Conservation (phyloP, 305 asterid genomes). For the Salvia sclarea region DNA sequence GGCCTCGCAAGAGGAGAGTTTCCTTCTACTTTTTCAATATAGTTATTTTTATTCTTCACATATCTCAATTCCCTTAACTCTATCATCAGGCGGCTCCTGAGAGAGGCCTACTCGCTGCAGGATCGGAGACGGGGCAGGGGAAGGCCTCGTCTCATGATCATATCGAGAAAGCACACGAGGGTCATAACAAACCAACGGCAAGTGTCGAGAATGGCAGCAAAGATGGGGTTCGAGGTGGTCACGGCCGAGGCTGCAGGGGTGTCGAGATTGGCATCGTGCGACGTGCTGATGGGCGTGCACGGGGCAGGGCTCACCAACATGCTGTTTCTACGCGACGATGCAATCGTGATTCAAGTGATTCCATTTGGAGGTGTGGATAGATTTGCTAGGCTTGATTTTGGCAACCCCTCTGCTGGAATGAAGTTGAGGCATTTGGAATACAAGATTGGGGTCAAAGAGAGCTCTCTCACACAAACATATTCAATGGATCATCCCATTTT, state of each 20-base stretch:
- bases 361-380: slow-evolving; percentile 60
- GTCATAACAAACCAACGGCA: slow-evolving; percentile 38
- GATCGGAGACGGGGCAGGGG: slow-evolving; percentile 36
- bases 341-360: slow-evolving; percentile 52
- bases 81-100: slow-evolving; percentile 47
- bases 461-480: slow-evolving; percentile 46
- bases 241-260: slow-evolving; percentile 25
- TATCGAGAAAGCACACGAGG: slow-evolving; percentile 50
- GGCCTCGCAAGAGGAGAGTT: too few relatives aligned
- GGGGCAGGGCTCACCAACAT: slow-evolving; percentile 77
- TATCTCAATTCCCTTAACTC: too few relatives aligned
- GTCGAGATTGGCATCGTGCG: slow-evolving; percentile 56
- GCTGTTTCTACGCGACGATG: slow-evolving; percentile 61
- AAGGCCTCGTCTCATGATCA: slow-evolving; percentile 55
- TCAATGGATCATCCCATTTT: slow-evolving; percentile 46
- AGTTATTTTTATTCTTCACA: too few relatives aligned
- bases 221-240: slow-evolving; percentile 54
- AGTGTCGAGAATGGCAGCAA: slow-evolving; percentile 36
- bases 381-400: slow-evolving; percentile 54
- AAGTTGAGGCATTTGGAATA: slow-evolving; percentile 54
- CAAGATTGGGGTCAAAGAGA: slow-evolving; percentile 45
- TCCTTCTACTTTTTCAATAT: too few relatives aligned
- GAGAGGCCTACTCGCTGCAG: slow-evolving; percentile 47
- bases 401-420: slow-evolving; percentile 56
- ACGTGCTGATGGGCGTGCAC: slow-evolving; percentile 63